Conservation (phyloP, 805 yeast species). For the Cyberlindnera sargentensis region DNA sequence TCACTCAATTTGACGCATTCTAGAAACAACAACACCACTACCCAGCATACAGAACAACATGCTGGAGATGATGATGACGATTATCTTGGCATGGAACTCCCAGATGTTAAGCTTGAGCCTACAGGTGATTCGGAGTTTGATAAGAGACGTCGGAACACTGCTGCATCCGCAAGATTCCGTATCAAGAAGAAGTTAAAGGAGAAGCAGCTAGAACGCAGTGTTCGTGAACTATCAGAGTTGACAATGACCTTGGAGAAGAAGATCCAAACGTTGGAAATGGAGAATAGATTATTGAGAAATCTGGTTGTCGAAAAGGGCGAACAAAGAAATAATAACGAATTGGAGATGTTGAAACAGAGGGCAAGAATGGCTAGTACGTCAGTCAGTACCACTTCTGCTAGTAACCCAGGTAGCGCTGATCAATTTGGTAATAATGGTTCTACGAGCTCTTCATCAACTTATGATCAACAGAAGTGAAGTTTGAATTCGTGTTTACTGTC, state of each 20-base stretch:
- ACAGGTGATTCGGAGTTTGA: constrained; percentile 43
- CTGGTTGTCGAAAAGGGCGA: constrained; percentile 77
- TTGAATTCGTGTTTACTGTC: too few species aligned
- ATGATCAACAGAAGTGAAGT: too few species aligned
- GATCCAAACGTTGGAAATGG: constrained; percentile 86
- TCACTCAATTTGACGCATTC: background rate
- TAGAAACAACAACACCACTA: background rate
- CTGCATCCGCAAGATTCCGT: constrained; percentile 91
- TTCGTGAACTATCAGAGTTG: constrained; percentile 65
- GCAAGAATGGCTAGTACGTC: constrained; percentile 25
- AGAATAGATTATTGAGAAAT: constrained; percentile 76
- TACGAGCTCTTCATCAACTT: too few species aligned
- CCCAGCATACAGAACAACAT: too few species aligned
- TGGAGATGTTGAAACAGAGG: constrained; percentile 44
- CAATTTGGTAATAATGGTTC: too few species aligned
- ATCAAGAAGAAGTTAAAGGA: constrained; percentile 88
- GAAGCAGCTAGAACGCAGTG: constrained; percentile 77
- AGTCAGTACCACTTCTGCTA: too few species aligned
- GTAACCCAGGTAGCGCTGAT: too few species aligned
- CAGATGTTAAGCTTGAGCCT: constrained; percentile 11
- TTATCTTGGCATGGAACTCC: constrained; percentile 1
- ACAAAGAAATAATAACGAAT: constrained; percentile 41
- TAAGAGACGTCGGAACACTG: constrained; percentile 83
- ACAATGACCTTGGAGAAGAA: constrained; percentile 61
- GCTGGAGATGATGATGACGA: background rate